Base-by-base conservation (phyloP, 495 filamentous ascomycete genomes). In the Tuber melanosporum region DNA sequence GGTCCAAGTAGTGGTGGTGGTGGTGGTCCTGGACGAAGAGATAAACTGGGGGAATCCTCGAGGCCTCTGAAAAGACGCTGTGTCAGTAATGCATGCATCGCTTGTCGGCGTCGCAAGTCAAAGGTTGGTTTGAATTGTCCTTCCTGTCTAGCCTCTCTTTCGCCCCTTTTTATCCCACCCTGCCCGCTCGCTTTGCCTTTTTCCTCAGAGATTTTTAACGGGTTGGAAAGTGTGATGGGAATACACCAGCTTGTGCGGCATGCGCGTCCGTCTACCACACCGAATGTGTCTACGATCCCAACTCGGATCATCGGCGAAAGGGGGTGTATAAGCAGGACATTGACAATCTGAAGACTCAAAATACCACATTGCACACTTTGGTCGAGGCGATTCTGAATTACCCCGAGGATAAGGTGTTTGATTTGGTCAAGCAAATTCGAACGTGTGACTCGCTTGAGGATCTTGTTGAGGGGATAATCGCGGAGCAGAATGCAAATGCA, bases 311-410 rank as follows among this genome's bases (percentile, higher is more conserved):
- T 83, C 92, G 95, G 71, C 90, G 95, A 26, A 99, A 98, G 84
- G 95, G 95, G 71, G 95, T 98, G 15, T 98, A 97, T 84, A 94
- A 94, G 84, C 93, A 97, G 84, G 94, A 97, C 84, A 91, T 94
- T 71, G 94, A 97, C 84, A 92, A 91, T 79, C 88, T 95, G 82
- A 93, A 95, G 82, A 95, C 94, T 32, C 89, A 89, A 74, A 95
- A 92, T 82, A 92, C 92, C 46, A 99, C 95, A 19, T 86, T 98
- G 42, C 92, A 98, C 82, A 95, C 94, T 12, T 86, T 99, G 43
- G 90, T 99, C 72, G 92, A 98, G 84, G 96, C 95, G 41, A 92
- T 99, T 74, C 86, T 99, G 45, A 97, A 97, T 83, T 92, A 92
- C 45, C 89, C 91, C 71, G 91, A 94, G 79, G 92, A 96, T 20